phyloP scores from a whole-genome alignment of 2,329 filamentous ascomycete genomes.

The Aureobasidium sp. region DNA sequence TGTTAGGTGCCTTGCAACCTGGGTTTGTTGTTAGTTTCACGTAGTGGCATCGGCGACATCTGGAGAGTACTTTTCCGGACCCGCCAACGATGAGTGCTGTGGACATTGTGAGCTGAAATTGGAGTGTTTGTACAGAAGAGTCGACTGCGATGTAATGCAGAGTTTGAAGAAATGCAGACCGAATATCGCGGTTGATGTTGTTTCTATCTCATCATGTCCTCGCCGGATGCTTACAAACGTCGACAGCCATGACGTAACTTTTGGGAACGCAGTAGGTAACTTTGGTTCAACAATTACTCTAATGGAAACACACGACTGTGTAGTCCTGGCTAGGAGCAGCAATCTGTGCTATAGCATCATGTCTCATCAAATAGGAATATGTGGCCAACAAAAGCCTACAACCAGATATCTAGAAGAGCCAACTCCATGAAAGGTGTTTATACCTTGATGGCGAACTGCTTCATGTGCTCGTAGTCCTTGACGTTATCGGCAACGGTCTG shows the following conservation, averaged over 20 bases:
- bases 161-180: background rate
- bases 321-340: background rate
- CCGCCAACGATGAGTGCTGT: conserved; percentile 30
- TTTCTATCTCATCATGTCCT: background rate
- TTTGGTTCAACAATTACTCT: background rate
- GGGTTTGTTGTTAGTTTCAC: conserved; percentile 14
- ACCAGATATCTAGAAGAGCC: background rate
- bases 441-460: conserved; percentile 62
- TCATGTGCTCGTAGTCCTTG: conserved; percentile 72
- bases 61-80: conserved; percentile 22
- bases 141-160: background rate
- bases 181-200: no score
- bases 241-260: background rate
- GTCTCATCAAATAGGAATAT: background rate
- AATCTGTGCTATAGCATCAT: background rate
- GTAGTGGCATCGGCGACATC: background rate
- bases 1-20: conserved; percentile 30
- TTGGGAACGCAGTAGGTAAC: background rate
- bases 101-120: background rate
- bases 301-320: background rate
- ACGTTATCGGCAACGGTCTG: conserved; percentile 65
- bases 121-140: background rate
- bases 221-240: background rate
- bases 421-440: background rate
- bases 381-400: background rate